Evolutionary conservation across 129 eudicot species (phyloP).

Genomic region (Dittrichia graveolens): DNA sequence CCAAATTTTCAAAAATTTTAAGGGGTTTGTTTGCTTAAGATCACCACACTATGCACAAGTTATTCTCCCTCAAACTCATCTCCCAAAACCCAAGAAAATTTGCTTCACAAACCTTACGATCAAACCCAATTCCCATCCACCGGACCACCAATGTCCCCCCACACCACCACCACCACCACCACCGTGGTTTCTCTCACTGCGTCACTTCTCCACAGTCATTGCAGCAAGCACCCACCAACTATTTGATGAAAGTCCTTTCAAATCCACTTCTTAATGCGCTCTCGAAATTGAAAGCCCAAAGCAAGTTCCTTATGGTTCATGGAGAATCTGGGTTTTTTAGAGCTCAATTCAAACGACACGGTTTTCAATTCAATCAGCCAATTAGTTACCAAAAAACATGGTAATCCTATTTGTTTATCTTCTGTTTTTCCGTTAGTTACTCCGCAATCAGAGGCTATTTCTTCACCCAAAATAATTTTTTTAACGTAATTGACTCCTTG

Average conservation of each 20-base stretch:
- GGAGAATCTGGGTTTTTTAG: conserved; percentile 30
- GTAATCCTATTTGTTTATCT: conserved; percentile 6
- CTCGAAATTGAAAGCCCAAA: conserved; percentile 43
- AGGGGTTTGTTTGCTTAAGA: conserved; percentile 3
- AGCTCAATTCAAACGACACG: conserved; percentile 33
- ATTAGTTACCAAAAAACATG: conserved; percentile 37
- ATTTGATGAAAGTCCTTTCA: conserved; percentile 35
- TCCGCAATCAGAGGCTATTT: not conserved
- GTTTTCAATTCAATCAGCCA: conserved; percentile 35
- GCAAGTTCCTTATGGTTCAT: conserved; percentile 37
- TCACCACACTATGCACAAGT: conserved; percentile 61
- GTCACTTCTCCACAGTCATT: conserved; percentile 30
- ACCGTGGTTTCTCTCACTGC: conserved; percentile 32
- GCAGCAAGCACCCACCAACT: conserved; percentile 26
- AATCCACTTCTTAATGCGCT: conserved; percentile 40
- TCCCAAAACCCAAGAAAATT: conserved; percentile 45
- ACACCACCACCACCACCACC: conserved; percentile 4
- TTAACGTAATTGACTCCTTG: too few relatives aligned
- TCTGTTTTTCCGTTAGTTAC: not conserved
- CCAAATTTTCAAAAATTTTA: conserved; percentile 14
- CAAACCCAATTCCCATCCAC: conserved; percentile 47
- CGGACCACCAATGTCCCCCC: conserved; percentile 23
- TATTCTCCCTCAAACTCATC: conserved; percentile 47
- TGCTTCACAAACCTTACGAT: conserved; percentile 25
- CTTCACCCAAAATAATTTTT: not conserved